Conservation (phyloP, 225 moss, liverwort and hornwort species). For the Neckera pumila region DNA sequence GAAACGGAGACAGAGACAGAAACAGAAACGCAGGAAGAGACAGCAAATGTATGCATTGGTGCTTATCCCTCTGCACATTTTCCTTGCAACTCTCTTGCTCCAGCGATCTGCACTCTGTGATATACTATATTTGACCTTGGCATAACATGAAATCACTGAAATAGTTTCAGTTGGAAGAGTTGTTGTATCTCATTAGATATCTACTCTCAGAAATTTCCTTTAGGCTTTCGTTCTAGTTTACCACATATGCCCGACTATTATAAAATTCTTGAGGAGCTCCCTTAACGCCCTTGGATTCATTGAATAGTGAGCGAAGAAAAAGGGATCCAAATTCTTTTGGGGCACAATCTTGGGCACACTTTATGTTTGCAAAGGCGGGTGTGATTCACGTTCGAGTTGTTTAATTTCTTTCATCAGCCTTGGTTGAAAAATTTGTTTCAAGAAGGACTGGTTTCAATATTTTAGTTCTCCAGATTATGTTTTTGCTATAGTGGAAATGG, state of each 20-base stretch:
- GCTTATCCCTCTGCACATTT: neutral
- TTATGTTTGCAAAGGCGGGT: neutral
- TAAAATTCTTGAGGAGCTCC: neutral
- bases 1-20: conserved; percentile 3
- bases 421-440: neutral
- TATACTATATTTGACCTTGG: neutral
- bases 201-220: neutral
- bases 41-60: conserved; percentile 22
- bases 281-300: neutral
- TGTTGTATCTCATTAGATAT: neutral
- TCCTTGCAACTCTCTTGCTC: neutral
- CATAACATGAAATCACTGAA: neutral
- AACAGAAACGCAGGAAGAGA: conserved; percentile 7
- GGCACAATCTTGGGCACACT: neutral
- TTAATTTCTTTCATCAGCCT: neutral
- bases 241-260: neutral
- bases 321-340: neutral
- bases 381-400: neutral
- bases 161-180: neutral
- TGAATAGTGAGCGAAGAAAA: neutral
- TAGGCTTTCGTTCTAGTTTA: neutral
- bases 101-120: neutral
- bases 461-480: neutral
- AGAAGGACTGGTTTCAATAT: neutral
- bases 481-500: neutral